These are phyloP conservation scores for Nemania sp. DNA, from an alignment of 2,329 filamentous ascomycete species.

Conservation along the genomic window DNA sequence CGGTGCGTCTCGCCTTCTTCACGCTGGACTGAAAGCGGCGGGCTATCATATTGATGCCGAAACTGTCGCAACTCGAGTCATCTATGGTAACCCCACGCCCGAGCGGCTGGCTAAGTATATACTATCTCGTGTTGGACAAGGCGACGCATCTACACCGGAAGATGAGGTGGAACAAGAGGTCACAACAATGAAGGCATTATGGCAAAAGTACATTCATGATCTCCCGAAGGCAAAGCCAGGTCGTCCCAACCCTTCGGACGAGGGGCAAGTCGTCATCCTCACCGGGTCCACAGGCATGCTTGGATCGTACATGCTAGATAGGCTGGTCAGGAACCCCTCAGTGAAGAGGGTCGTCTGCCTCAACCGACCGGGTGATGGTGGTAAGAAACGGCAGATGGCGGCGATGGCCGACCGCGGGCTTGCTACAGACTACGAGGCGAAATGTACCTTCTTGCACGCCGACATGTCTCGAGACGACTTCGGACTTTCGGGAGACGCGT, in stretches of 20 bases:
- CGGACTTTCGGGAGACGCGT: slow-evolving; percentile 47
- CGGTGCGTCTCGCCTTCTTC: slow-evolving; percentile 42
- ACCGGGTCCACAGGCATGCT: slow-evolving; percentile 55
- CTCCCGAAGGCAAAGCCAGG: slow-evolving; percentile 31
- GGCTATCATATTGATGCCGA: slow-evolving; percentile 41
- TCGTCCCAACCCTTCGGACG: slow-evolving; percentile 37
- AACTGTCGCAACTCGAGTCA: slow-evolving; percentile 42
- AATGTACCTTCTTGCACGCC: slow-evolving; percentile 52
- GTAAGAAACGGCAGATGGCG: slow-evolving; percentile 43
- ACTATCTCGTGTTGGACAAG: slow-evolving; percentile 31
- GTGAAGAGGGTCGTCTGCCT: slow-evolving; percentile 52
- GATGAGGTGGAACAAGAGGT: slow-evolving; percentile 29
- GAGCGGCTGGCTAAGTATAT: slow-evolving; percentile 42
- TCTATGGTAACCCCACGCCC: slow-evolving; percentile 46
- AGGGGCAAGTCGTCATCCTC: slow-evolving; percentile 47
- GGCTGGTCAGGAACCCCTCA: slow-evolving; percentile 38
- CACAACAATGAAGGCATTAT: slow-evolving; percentile 40
- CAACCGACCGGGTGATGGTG: slow-evolving; percentile 50
- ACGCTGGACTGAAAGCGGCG: slow-evolving; percentile 38
- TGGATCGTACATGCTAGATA: slow-evolving; percentile 51
- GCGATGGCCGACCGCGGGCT: slow-evolving; percentile 45
- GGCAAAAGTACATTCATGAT: slow-evolving; percentile 42
- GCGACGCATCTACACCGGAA: slow-evolving; percentile 1
- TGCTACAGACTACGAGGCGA: slow-evolving; percentile 38
- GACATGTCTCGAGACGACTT: slow-evolving; percentile 53